These are phyloP conservation scores for Apiotrichum mycotoxinovorans DNA, from an alignment of 1,284 basidiomycete species.

Conservation along the genomic window DNA sequence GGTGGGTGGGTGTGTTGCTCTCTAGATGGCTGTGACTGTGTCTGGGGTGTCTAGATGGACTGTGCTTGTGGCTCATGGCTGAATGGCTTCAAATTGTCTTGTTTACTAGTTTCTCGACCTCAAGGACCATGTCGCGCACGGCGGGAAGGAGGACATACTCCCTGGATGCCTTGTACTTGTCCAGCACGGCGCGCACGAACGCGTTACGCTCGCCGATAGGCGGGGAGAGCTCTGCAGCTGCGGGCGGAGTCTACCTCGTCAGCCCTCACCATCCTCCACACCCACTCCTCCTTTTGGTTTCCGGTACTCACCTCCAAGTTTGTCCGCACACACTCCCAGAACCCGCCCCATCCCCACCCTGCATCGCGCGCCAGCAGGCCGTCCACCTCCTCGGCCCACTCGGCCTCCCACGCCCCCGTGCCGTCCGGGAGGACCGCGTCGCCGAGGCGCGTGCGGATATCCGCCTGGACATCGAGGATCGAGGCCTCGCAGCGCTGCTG, in stretches of 20 bases:
- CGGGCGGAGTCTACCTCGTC: conserved; percentile 27
- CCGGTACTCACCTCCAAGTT: conserved; percentile 36
- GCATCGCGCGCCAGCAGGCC: conserved; percentile 51
- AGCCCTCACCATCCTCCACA: not conserved
- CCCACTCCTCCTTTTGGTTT: not conserved
- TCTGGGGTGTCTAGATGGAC: not conserved
- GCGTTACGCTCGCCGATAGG: conserved; percentile 17
- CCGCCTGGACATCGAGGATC: conserved; percentile 51
- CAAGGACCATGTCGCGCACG: conserved; percentile 17
- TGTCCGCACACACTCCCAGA: conserved; percentile 39
- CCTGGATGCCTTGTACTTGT: conserved; percentile 21
- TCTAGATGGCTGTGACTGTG: too few species aligned
- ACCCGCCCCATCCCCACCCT: conserved; percentile 53
- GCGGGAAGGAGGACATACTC: conserved; percentile 32
- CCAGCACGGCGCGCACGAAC: conserved; percentile 26
- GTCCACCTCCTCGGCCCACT: conserved; percentile 53
- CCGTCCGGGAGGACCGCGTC: conserved; percentile 11
- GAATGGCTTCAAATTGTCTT: too few species aligned
- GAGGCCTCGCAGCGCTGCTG: conserved; percentile 49
- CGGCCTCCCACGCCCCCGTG: conserved; percentile 43
- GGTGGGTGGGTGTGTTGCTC: not conserved
- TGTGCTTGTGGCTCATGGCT: too few species aligned
- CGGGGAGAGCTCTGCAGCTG: conserved; percentile 22
- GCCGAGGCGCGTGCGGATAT: conserved; percentile 11
- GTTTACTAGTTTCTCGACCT: conserved; percentile 22